Evolutionary conservation across 176 grass and related monocot species (phyloP).

Genomic region (Carex cristatella): DNA sequence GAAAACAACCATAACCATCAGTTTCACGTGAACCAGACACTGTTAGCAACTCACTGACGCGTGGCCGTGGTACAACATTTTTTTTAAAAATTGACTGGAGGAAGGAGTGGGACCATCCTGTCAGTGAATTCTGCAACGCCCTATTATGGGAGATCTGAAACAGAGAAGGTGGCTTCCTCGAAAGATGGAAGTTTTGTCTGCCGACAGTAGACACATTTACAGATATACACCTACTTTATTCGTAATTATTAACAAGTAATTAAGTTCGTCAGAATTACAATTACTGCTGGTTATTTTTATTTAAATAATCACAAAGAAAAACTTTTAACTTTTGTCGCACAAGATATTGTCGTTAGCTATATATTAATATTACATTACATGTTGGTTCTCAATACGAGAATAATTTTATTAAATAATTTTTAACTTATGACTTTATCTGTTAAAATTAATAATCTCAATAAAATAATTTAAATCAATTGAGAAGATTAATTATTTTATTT

Average conservation of each 20-base stretch:
- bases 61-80: not conserved
- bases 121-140: not conserved
- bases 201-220: not conserved
- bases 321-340: too few relatives aligned
- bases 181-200: not conserved
- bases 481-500: too few relatives aligned
- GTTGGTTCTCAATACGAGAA: too few relatives aligned
- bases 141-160: not conserved
- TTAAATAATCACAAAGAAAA: too few relatives aligned
- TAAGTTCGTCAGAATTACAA: too few relatives aligned
- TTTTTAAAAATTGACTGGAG: not conserved
- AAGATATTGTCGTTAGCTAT: too few relatives aligned
- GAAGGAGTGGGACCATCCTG: not conserved
- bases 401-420: too few relatives aligned
- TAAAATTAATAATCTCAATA: too few relatives aligned
- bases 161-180: not conserved
- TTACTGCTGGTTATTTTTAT: not conserved
- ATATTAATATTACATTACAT: too few relatives aligned
- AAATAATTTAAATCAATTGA: too few relatives aligned
- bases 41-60: not conserved
- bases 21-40: not conserved
- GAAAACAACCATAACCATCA: not conserved
- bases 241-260: not conserved
- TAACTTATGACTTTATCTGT: too few relatives aligned
- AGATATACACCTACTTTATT: not conserved